Evolutionary conservation across 2,329 filamentous ascomycete species (phyloP), one percentile per base, ranked within the genome.

Genomic region (Colletotrichum sp.): DNA sequence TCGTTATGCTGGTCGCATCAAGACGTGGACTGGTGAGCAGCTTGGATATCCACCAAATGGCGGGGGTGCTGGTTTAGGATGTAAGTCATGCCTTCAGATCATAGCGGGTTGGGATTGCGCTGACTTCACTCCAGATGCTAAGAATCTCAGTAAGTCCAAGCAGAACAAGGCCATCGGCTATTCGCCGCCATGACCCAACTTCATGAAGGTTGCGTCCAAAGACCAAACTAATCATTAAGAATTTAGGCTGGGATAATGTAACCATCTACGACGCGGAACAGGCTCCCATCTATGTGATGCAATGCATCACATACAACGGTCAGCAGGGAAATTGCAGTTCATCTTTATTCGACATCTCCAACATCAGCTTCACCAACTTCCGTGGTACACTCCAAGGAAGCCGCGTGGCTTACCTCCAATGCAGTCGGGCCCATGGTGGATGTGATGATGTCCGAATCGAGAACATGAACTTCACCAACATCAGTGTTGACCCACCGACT

Each of bases 231-330:
- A 55, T 57, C 6, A 24, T 30, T 24, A 12, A 4, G 18, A 16
- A 32, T 52, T 7, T 3, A 43, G 60, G 55, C n/a, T 75, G 63
- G 69, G 39, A 72, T 36, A 68, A 68, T 21, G 52, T 75, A 1
- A 68, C 64, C 16, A 55, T 68, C 32, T 67, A 68, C n/a, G 64
- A 68, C 18, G 64, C 26, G n/a, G 57, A 67, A 52, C 28, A 67
- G 28, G 63, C 69, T 5, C 69, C 64, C 15, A 55, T 61, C 13
- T 67, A 64, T 5, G 64, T 71, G 4, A 75, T 69, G 48, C 67
- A 71, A 43, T 63, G 72, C 55, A 71, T 67, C 55, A 75, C 48
- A 1, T 72, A 72, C 36, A 68, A 65, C 64, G 64, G 48, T 2
- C 43, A 66, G 1, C 39, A 48, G 4, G 73, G 55, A 24, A 52